Evolutionary conservation across 208 protist species (phyloP), one percentile per base, ranked within the genome.

Genomic region (Trypanosoma congolense): DNA sequence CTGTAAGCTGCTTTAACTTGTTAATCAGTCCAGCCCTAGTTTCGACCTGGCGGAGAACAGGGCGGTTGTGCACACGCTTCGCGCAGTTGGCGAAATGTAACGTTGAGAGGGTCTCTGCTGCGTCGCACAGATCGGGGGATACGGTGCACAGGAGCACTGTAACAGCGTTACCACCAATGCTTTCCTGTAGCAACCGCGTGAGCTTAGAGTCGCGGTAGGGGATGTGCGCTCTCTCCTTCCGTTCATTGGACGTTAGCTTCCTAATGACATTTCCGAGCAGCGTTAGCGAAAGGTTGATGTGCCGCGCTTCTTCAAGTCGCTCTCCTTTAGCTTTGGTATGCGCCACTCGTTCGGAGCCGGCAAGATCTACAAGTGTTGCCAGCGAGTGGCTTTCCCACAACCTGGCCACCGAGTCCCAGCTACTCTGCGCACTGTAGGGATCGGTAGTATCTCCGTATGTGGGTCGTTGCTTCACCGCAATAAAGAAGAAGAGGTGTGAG

Each of bases 281-380:
- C 21, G 91, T 79, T 33, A 98, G 82, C 16, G 90, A 97, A 12
- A 83, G 57, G 70, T 98, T 98, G 73, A 98, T 97, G 26, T 60
- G 61, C 52, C 85, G 75, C 1, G 90, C 87, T 59, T 98, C 92
- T 45, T 85, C 72, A 10, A 96, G 53, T 3, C 65, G 71, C 9
- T 59, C 18, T 26, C 91, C 88, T 29, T 80, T 64, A 6, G 85
- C 90, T 16, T 85, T 75, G 1, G 84, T 90, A 55, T 82, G 67
- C 9, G 74, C 70, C 10, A 93, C 77, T 6, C 87, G 66, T 60
- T 98, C 93, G n/a, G 70, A 87, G 12, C 96, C 96, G 0, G 93
- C 96, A 10, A 98, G 69, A 65, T 98, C 96, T 4, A 95, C 89
- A 24, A 97, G 47, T 28, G 77, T 90, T 24, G 97, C 65, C 1